Conservation (phyloP, 208 protist species). For the Tetramitus jugosus region DNA sequence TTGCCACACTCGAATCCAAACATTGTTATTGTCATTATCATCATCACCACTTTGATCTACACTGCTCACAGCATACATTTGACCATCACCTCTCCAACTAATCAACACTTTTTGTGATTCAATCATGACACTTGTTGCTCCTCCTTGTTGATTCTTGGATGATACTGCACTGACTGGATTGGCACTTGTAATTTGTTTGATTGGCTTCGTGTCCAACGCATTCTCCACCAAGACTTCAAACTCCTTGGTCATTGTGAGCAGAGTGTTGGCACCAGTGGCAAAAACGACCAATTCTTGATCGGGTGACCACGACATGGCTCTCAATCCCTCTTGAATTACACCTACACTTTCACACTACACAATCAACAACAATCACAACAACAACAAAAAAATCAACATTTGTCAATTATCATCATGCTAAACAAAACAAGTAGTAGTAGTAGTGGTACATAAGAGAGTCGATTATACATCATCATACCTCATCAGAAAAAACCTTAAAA, state of each 20-base stretch:
- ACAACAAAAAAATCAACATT: no score
- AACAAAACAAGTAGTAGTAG: not conserved
- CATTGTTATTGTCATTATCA: not conserved
- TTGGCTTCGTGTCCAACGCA: not conserved
- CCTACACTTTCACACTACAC: constrained; percentile 26
- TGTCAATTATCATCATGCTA: not conserved
- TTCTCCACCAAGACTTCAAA: not conserved
- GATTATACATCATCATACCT: no score
- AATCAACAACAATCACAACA: no score
- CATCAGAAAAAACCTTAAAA: not conserved
- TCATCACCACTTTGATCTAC: no score
- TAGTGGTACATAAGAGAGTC: not conserved
- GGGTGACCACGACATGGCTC: constrained; percentile 26
- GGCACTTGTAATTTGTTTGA: no score
- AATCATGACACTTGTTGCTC: not conserved
- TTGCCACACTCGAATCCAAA: not conserved
- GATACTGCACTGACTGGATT: no score
- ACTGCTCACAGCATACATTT: not conserved
- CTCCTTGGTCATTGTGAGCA: constrained; percentile 11
- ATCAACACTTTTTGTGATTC: not conserved
- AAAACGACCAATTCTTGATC: constrained; percentile 25
- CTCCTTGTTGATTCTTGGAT: not conserved
- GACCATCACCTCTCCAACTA: constrained; percentile 21
- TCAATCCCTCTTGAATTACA: constrained; percentile 6
- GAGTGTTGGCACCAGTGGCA: constrained; percentile 7